Conservation (phyloP, 2,329 filamentous ascomycete genomes). For the Zelopaecilomyces penicillatus region DNA sequence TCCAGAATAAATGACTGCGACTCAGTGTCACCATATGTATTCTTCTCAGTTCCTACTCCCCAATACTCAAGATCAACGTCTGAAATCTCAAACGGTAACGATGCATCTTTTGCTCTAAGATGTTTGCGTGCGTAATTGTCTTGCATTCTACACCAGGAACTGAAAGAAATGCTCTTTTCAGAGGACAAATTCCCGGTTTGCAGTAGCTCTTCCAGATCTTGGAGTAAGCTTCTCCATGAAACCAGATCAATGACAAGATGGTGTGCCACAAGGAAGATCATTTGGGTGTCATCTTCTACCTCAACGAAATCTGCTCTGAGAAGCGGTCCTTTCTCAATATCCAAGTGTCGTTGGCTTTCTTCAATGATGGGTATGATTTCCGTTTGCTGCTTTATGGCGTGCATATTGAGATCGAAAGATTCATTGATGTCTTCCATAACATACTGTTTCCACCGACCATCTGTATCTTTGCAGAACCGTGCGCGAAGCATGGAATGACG, state of each 20-base stretch:
- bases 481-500: slow-evolving; percentile 1
- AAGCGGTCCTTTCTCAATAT: slow-evolving; percentile 2
- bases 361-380: not conserved
- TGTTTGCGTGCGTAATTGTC: not conserved
- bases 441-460: slow-evolving; percentile 1
- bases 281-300: too few species aligned
- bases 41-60: not conserved
- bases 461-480: not conserved
- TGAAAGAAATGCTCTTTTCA: not conserved
- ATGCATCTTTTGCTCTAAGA: not conserved
- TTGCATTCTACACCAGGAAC: not conserved
- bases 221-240: slow-evolving; percentile 10
- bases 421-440: not conserved
- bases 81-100: not conserved
- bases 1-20: slow-evolving; percentile 4
- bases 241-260: slow-evolving; percentile 13
- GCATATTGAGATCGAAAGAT: not conserved
- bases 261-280: slow-evolving; percentile 4
- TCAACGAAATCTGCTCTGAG: not conserved
- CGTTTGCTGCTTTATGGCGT: not conserved
- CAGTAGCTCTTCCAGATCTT: slow-evolving; percentile 7
- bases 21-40: not conserved
- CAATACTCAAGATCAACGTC: not conserved
- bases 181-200: not conserved
- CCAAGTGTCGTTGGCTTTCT: not conserved